Conservation (phyloP, 345 rosid species). For the Gossypium anomalum region DNA sequence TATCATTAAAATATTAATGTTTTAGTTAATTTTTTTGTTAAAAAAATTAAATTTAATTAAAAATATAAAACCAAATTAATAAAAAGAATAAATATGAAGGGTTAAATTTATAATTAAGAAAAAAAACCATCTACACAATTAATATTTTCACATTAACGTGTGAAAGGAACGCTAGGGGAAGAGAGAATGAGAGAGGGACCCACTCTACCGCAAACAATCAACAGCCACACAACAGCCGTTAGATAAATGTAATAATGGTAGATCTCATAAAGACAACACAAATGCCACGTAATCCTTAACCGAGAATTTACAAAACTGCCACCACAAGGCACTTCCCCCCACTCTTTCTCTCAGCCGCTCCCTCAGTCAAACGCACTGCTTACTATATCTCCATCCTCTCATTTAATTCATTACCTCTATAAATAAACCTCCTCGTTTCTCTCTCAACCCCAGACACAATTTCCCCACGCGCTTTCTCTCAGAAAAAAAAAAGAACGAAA, state of each 20-base stretch:
- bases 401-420: conserved; percentile 20
- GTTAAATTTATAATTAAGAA: too few species aligned
- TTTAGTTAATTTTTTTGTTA: too few species aligned
- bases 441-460: background rate
- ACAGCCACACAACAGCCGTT: conserved; percentile 25
- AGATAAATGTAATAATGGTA: conserved; percentile 19
- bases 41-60: too few species aligned
- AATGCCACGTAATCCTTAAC: conserved; percentile 29
- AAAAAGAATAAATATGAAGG: too few species aligned
- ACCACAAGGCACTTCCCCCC: background rate
- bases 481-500: too few species aligned
- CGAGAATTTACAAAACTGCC: conserved; percentile 16
- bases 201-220: conserved; percentile 15
- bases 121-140: too few species aligned
- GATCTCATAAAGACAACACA: conserved; percentile 15
- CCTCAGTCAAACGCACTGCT: conserved; percentile 40
- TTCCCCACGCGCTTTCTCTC: background rate
- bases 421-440: conserved; percentile 15
- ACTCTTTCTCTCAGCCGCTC: conserved; percentile 28
- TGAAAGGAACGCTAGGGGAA: background rate
- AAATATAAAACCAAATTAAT: too few species aligned
- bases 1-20: too few species aligned
- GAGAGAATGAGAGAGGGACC: background rate
- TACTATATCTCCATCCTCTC: conserved; percentile 19
- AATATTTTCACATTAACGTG: too few species aligned